phyloP scores from a whole-genome alignment of 2,329 filamentous ascomycete genomes.

The Aspergillus caelatus region DNA sequence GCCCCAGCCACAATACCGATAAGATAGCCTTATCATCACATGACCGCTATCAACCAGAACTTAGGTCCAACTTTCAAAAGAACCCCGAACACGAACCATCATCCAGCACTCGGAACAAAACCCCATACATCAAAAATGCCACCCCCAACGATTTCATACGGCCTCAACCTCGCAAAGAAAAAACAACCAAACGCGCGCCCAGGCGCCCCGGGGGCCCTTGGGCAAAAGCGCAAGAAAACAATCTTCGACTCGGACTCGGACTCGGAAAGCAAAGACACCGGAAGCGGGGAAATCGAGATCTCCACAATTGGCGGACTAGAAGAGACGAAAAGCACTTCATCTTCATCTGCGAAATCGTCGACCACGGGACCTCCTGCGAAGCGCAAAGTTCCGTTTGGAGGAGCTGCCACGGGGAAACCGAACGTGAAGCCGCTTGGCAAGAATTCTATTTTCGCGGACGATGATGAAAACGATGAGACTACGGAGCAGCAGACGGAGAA shows the following conservation, averaged over 20 bases:
- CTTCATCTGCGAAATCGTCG: background rate
- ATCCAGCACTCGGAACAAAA: background rate
- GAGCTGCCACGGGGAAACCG: slow-evolving; percentile 22
- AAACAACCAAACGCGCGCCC: slow-evolving; percentile 11
- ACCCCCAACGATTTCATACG: slow-evolving; percentile 40
- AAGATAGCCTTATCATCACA: no score
- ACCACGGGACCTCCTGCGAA: slow-evolving; percentile 30
- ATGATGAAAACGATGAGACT: slow-evolving; percentile 35
- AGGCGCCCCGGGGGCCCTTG: slow-evolving; percentile 25
- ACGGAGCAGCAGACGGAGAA: slow-evolving; percentile 18
- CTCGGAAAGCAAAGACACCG: slow-evolving; percentile 29
- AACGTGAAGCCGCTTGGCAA: slow-evolving; percentile 37
- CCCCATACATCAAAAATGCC: background rate
- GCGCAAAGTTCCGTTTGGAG: slow-evolving; percentile 36
- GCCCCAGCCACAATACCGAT: no score
- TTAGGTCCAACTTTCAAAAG: background rate
- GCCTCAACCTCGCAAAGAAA: slow-evolving; percentile 48
- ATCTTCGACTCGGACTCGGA: slow-evolving; percentile 51
- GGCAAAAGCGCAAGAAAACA: slow-evolving; percentile 53
- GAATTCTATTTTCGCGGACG: slow-evolving; percentile 41
- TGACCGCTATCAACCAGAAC: no score
- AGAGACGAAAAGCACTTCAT: slow-evolving; percentile 21
- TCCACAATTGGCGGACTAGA: slow-evolving; percentile 43
- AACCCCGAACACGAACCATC: background rate
- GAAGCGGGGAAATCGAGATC: slow-evolving; percentile 35